Evolutionary conservation across 1,284 basidiomycete genomes (phyloP), one percentile per base, ranked within the genome.

Genomic region (Retiboletus fuscus): DNA sequence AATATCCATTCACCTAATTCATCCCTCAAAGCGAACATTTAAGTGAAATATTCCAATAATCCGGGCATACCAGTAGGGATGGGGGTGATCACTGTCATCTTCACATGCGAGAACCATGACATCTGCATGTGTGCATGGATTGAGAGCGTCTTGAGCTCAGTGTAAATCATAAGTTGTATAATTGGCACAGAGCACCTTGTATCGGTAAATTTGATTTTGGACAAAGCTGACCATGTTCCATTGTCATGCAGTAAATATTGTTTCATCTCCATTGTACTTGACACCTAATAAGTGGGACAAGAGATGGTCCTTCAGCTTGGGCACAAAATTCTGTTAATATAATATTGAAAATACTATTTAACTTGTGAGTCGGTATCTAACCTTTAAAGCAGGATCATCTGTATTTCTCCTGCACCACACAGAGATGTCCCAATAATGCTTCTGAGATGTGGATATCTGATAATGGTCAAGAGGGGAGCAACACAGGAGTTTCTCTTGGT

Each of bases 21-120:
- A 0, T 16, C 16, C 46, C 7, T 69, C 6, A 20, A 64, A 73
- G 26, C n/a, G 1, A 5, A 73, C 22, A 22, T 66, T 46, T 2
- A 72, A 0, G 8, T 70, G 53, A 10, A 73, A 73, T 0, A 73
- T 47, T 2, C 58, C 55, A 15, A 72, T 60, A 0, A 87, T 75
- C 0, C 72, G 70, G 0, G 80, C 82, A 74, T 85, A 87, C 80
- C 79, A 82, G 68, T 81, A 85, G 0, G 78, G 81, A 62, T 83
- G 78, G 1, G 67, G 78, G 62, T 82, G 75, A 0, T 61, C 18
- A 15, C 18, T 30, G 11, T 71, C 41, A 26, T 76, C 67, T 13
- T 79, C 61, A 0, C 60, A 49, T 0, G 70, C 60, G 2, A 76
- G 68, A 1, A 78, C 66, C 69, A 79, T 77, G 34, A 77, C 26